phyloP scores from a whole-genome alignment of 163 green algal species.

The Prototheca wickerhamii region DNA sequence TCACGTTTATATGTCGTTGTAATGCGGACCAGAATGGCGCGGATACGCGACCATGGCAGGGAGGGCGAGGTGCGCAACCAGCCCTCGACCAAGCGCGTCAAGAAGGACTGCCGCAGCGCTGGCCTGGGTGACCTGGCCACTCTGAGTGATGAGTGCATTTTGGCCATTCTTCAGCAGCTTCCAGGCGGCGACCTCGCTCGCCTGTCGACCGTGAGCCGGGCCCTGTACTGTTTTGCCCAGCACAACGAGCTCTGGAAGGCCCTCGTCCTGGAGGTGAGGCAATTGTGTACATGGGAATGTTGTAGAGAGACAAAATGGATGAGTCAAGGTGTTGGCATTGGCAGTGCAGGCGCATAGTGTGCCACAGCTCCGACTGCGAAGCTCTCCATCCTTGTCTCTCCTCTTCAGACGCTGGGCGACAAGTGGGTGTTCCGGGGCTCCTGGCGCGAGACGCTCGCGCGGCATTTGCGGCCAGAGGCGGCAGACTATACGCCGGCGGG shows the following conservation, averaged over 20 bases:
- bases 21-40: no score
- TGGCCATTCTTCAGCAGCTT: slow-evolving; percentile 53
- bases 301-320: background rate
- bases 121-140: slow-evolving; percentile 61
- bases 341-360: no score
- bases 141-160: slow-evolving; percentile 67
- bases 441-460: slow-evolving; percentile 50
- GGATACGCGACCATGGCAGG: no score
- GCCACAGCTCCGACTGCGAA: no score
- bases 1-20: no score
- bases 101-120: slow-evolving; percentile 3
- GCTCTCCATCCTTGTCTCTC: background rate
- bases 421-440: slow-evolving; percentile 19
- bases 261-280: slow-evolving; percentile 59
- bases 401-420: background rate
- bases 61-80: background rate
- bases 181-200: slow-evolving; percentile 37
- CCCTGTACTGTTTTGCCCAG: slow-evolving; percentile 68
- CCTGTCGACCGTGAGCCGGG: slow-evolving; percentile 42
- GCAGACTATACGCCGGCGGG: background rate
- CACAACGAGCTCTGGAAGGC: slow-evolving; percentile 83
- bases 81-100: background rate
- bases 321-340: no score
- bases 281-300: background rate
- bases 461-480: background rate